Percentiles rank a stretch among this genome's conserved stretches.
Evolutionary conservation across 225 moss, liverwort and hornwort genomes (phyloP).

Genomic region (Antitrichia curtipendula): DNA sequence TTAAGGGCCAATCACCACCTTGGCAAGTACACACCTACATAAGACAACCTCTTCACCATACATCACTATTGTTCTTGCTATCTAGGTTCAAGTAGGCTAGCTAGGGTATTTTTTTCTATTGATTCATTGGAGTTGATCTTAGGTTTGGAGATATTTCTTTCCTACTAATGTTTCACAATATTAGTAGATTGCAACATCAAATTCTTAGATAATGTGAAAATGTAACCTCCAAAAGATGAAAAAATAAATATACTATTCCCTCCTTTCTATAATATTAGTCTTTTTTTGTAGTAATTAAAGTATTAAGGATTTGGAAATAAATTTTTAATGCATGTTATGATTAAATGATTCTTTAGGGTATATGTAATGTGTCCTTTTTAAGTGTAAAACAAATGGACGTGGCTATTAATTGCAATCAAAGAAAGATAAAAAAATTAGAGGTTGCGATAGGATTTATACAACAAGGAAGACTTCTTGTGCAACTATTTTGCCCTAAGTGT

Average conservation of each 20-base stretch:
- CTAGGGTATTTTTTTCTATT: neutral
- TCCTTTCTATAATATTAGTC: too few species aligned
- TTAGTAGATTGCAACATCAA: neutral
- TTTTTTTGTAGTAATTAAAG: neutral
- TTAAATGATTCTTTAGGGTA: too few species aligned
- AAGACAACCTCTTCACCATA: neutral
- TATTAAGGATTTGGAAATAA: neutral
- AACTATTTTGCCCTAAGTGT: accelerated
- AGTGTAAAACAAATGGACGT: accelerated
- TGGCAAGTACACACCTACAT: accelerated
- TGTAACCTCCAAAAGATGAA: neutral
- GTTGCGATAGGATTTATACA: neutral
- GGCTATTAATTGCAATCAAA: neutral
- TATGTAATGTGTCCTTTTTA: neutral
- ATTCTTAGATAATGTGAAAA: neutral
- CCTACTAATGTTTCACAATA: neutral
- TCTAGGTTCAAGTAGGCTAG: too few species aligned
- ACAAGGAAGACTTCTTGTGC: neutral
- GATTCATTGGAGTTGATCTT: neutral
- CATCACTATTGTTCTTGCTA: neutral
- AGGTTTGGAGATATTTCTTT: neutral
- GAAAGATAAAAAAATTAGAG: neutral
- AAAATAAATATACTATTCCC: neutral
- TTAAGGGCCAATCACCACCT: neutral
- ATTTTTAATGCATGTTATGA: neutral